Evolutionary conservation across 257 asterid genomes (phyloP), one percentile per base, ranked within the genome.

Genomic region (Scutellaria baicalensis): DNA sequence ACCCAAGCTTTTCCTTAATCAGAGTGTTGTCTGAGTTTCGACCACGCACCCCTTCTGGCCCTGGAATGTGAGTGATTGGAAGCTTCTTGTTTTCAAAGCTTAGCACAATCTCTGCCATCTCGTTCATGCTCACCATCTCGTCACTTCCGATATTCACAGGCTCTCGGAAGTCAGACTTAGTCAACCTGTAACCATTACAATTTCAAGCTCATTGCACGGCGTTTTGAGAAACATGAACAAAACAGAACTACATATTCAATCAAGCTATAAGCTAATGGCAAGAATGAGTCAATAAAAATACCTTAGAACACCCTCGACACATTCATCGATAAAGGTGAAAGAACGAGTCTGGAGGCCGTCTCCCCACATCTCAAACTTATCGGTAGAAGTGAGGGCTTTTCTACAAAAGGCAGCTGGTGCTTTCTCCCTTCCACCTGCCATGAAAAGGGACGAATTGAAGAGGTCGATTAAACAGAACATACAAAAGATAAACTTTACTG

Each of bases 51-150:
- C 95, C 95, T 77, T 90, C 96, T 3, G 96, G 96, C 52, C 95
- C 96, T 0, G 95, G 96, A 76, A 90, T 88, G 77, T 88, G 95
- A n/a, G 88, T 83, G 75, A 90, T 90, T 0, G 96, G 95, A 40
- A 86, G 86, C 59, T 77, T 86, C 89, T 90, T 90, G 63, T 80
- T 42, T 59, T 89, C 97, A 44, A 91, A 91, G 82, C 96, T 80
- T 36, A 80, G 84, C 59, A 91, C 91, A 42, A 91, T 91, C 86
- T 87, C 97, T 38, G 96, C 95, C 97, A 91, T 91, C 78, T 87
- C 97, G 39, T 91, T 91, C 97, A 91, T 91, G 89, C 97, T 91
- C 18, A 91, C 97, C 96, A 87, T 87, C 79, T 91, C 97, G 66
- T 91, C 96, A 10, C 97, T 91, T 59, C 97, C 97, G 13, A 91